Base-by-base conservation (phyloP, 2,329 filamentous ascomycete genomes). In the Claviceps humidiphila region DNA sequence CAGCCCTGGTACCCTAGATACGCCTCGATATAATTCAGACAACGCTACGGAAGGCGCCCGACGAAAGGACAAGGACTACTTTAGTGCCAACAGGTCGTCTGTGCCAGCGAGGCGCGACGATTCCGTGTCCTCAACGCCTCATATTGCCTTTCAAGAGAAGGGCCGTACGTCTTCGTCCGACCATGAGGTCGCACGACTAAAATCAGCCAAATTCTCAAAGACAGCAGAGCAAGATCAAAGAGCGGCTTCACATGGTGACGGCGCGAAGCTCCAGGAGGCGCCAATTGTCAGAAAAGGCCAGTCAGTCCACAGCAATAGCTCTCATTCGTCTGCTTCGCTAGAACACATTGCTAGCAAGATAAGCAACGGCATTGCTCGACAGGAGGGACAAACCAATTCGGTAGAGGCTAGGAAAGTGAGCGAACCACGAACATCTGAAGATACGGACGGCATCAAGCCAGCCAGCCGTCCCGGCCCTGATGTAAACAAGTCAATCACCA, bases 131-230 rank as follows among this genome's bases (percentile, higher is more conserved):
- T 78, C 82, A 2, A 89, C 87, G 16, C 88, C 89, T n/a, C 89
- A 95, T 62, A 95, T 95, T 60, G 86, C 89, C 22, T 94, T 89
- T 64, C 89, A 95, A 65, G 88, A 95, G 61, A 93, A 90, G 67
- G 80, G 81, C 2, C 79, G 86, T 2, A 63, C 68, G 47, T 37
- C 61, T 17, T 82, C 82, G 1, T 79, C 81, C 2, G 80, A 84
- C 11, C 69, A 80, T 24, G 73, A 80, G 34, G 77, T 76, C 40
- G 71, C 74, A 1, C 72, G 77, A 47, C 68, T 73, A 24, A 82
- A 74, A 60, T 67, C 63, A 56, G 75, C 68, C 60, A 77, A 70
- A 64, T 68, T 69, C 44, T 78, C 69, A 51, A 78, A 74, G 60
- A 70, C 58, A 3, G 39, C 47, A 14, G 59, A 60, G 5, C 55